Conservation (phyloP, 2,329 filamentous ascomycete genomes). For the Neurospora sp. region DNA sequence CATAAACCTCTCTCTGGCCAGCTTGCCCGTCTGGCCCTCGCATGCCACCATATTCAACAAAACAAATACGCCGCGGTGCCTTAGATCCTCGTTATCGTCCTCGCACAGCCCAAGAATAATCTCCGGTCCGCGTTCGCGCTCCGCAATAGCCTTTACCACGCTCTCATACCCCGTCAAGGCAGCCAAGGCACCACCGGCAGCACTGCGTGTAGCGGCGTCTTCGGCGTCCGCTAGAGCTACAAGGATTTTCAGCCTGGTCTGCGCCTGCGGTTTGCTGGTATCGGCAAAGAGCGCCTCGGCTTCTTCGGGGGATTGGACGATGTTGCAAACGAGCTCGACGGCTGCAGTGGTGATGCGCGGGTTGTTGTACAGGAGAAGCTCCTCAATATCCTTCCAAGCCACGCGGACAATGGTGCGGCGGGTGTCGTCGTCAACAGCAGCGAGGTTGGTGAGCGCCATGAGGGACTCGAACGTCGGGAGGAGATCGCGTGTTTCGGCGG, state of each 20-base stretch:
- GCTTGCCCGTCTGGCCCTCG: constrained; percentile 53
- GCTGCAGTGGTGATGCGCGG: constrained; percentile 68
- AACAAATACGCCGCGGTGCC: constrained; percentile 65
- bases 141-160: constrained; percentile 61
- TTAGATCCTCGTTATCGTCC: constrained; percentile 60
- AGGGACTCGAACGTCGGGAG: constrained; percentile 84
- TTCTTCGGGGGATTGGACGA: constrained; percentile 55
- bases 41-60: constrained; percentile 62
- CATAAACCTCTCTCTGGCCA: constrained; percentile 50
- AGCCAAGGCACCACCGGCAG: constrained; percentile 80
- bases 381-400: constrained; percentile 69
- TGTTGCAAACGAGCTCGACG: constrained; percentile 84
- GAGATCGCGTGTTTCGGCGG: constrained; percentile 59
- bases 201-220: constrained; percentile 66
- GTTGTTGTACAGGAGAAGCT: constrained; percentile 71
- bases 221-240: constrained; percentile 82
- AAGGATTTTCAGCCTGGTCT: constrained; percentile 69
- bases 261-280: constrained; percentile 46
- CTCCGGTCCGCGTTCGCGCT: constrained; percentile 60
- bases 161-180: constrained; percentile 71
- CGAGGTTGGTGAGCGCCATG: constrained; percentile 88
- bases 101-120: constrained; percentile 72
- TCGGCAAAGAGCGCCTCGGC: constrained; percentile 62
- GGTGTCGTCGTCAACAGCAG: constrained; percentile 62
- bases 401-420: constrained; percentile 61